These are phyloP conservation scores for Colletotrichum acutatum DNA, from an alignment of 2,329 filamentous ascomycete species.

Conservation along the genomic window DNA sequence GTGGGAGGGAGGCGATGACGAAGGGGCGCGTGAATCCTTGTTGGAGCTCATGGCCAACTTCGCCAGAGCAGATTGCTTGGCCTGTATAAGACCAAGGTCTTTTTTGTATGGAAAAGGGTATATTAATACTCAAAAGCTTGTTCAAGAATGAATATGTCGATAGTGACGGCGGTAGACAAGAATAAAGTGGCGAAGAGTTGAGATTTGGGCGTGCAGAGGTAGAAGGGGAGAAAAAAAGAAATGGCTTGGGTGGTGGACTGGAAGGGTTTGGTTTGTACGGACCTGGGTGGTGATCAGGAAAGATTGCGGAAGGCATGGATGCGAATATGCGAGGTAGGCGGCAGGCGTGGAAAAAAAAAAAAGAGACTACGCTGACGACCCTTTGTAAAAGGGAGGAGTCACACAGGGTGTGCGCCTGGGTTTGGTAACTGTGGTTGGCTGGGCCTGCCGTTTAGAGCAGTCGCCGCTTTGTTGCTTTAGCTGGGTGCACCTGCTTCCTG, in stretches of 20 bases:
- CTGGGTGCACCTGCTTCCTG: background rate
- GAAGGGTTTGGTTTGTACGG: conserved; percentile 7
- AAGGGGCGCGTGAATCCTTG: conserved; percentile 37
- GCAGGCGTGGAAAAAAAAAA: background rate
- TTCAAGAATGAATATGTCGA: background rate
- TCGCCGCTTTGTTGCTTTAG: conserved; percentile 24
- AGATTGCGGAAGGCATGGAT: conserved; percentile 35
- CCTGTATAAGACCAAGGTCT: conserved; percentile 44
- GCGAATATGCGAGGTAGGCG: conserved; percentile 9
- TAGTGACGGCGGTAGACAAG: background rate
- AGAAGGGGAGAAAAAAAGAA: background rate
- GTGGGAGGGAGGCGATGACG: conserved; percentile 45
- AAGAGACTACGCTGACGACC: conserved; percentile 10
- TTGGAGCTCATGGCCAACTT: conserved; percentile 57
- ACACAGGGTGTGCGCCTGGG: conserved; percentile 17
- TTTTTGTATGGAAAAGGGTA: conserved; percentile 9
- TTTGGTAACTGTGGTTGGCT: conserved; percentile 12
- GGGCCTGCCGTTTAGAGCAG: conserved; percentile 26
- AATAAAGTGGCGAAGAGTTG: background rate
- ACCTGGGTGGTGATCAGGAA: conserved; percentile 29
- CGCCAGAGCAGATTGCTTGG: conserved; percentile 54
- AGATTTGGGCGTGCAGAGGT: background rate
- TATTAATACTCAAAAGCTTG: conserved; percentile 10
- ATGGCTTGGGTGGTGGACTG: background rate
- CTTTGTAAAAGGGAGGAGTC: conserved; percentile 25